Evolutionary conservation across 345 rosid species (phyloP).

Genomic region (Murraya koenigii): DNA sequence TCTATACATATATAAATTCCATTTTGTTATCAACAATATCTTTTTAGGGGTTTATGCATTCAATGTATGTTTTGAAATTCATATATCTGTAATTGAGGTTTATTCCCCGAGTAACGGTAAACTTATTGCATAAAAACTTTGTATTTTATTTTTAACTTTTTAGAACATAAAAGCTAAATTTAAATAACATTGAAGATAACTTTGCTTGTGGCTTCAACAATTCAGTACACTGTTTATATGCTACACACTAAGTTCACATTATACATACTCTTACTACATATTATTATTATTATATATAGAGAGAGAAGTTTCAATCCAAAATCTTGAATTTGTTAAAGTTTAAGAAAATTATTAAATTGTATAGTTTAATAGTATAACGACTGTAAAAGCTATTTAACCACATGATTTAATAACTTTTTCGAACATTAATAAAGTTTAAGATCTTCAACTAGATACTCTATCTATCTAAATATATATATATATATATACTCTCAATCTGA

Average conservation of each 20-base stretch:
- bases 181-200: not conserved
- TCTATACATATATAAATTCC: not conserved
- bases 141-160: no score
- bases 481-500: no score
- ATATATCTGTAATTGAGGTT: not conserved
- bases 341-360: fast-evolving
- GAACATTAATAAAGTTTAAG: no score
- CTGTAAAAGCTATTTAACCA: no score
- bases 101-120: conserved; percentile 12
- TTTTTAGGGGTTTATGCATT: not conserved
- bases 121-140: not conserved
- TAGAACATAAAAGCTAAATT: not conserved
- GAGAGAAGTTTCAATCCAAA: no score
- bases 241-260: no score
- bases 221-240: not conserved
- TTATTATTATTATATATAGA: no score
- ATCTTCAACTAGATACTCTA: fast-evolving
- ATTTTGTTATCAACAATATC: not conserved
- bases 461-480: no score
- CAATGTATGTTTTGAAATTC: not conserved
- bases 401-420: fast-evolving
- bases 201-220: conserved; percentile 20
- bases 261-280: not conserved
- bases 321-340: no score
- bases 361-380: no score